Conservation (phyloP, 2,329 filamentous ascomycete species). For the Ophiostoma tasmaniense region DNA sequence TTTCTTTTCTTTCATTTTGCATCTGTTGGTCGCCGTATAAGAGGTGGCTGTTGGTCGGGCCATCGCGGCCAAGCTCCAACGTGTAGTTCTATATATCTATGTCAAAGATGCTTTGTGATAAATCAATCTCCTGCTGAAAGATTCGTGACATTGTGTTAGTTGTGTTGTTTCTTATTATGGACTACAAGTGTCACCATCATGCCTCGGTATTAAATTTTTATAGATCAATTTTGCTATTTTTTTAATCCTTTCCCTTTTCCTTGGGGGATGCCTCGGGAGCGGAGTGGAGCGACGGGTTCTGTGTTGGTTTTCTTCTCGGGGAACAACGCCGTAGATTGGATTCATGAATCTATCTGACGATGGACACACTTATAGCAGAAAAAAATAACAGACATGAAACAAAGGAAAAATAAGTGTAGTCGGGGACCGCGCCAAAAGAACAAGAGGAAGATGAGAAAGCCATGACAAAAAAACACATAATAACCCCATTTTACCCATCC, state of each 20-base stretch:
- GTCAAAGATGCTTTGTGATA: not conserved
- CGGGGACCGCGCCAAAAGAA: not conserved
- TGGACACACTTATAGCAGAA: slow-evolving; percentile 3
- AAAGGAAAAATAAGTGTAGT: not conserved
- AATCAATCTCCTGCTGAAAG: not conserved
- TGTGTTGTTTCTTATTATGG: not conserved
- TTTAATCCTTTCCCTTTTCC: not conserved
- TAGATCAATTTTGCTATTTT: slow-evolving; percentile 9
- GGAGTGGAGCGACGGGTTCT: not conserved
- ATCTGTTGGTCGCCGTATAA: not conserved
- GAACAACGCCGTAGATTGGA: slow-evolving; percentile 11
- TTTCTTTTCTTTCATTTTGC: not conserved
- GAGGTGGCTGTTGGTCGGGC: not conserved
- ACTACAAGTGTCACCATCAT: not conserved
- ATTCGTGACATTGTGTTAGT: not conserved
- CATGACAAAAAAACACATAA: slow-evolving; percentile 5
- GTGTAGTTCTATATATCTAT: not conserved
- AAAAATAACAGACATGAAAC: slow-evolving; percentile 5
- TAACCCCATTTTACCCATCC: slow-evolving; percentile 6
- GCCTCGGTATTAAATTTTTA: slow-evolving; percentile 3
- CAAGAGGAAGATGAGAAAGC: not conserved
- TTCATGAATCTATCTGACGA: slow-evolving; percentile 9
- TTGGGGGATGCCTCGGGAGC: not conserved
- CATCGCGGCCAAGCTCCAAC: not conserved
- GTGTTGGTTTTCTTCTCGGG: slow-evolving; percentile 3